These are phyloP conservation scores for Logfia minima DNA, from an alignment of 129 eudicot genomes.

Conservation along the genomic window DNA sequence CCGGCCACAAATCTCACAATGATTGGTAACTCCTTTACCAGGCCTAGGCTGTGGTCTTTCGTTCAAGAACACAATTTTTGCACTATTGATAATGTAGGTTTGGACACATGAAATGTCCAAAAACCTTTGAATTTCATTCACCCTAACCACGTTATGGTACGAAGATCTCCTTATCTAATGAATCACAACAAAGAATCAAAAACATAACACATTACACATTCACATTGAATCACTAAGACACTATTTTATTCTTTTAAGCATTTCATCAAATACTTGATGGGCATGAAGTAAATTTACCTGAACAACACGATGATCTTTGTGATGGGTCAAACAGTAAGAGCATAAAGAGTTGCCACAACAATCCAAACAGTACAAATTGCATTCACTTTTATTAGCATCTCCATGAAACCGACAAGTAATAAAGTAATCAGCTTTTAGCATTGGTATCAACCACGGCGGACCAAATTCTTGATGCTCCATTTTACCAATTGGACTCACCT, in stretches of 20 bases:
- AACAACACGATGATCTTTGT: constrained; percentile 54
- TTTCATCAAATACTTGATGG: constrained; percentile 23
- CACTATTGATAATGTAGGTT: constrained; percentile 59
- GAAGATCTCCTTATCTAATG: constrained; percentile 54
- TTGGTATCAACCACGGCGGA: constrained; percentile 58
- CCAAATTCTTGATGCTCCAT: constrained; percentile 46
- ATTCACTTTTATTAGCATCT: constrained; percentile 50
- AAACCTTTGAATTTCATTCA: constrained; percentile 50
- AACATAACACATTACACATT: background rate
- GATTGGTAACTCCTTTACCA: constrained; percentile 49
- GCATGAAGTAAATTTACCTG: constrained; percentile 38
- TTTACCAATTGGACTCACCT: constrained; percentile 47
- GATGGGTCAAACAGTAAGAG: constrained; percentile 55
- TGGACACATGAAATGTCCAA: constrained; percentile 60
- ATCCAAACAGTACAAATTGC: constrained; percentile 58
- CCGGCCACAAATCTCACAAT: constrained; percentile 48
- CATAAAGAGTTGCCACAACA: constrained; percentile 53
- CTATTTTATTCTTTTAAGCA: background rate
- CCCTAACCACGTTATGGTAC: constrained; percentile 65
- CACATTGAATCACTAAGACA: background rate
- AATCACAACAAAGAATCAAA: background rate
- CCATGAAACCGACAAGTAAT: constrained; percentile 48
- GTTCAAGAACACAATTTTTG: constrained; percentile 56
- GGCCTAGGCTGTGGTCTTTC: constrained; percentile 62
- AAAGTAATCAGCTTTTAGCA: constrained; percentile 55